Conservation (phyloP, 2,329 filamentous ascomycete genomes). For the Fusarium pininemorale region DNA sequence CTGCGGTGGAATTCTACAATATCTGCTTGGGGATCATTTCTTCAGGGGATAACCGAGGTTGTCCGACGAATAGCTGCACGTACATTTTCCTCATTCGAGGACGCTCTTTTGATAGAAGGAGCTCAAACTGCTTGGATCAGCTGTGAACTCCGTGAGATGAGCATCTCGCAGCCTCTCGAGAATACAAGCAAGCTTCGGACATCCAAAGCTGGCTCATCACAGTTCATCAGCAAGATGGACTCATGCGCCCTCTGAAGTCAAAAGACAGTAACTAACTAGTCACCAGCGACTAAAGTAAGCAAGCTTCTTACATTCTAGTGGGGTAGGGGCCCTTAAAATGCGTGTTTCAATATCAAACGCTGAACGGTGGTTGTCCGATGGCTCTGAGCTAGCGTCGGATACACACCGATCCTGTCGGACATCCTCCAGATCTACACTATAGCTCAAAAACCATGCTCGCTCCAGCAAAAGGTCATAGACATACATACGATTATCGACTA, state of each 20-base stretch:
- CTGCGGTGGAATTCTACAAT: rapidly evolving
- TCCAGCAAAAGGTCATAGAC: neutral
- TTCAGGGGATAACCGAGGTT: rapidly evolving
- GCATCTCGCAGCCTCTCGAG: no score
- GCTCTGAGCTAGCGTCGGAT: neutral
- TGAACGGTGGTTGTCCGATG: neutral
- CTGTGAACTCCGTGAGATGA: no score
- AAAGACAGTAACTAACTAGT: rapidly evolving
- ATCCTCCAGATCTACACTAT: neutral
- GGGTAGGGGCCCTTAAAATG: neutral
- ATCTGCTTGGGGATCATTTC: no score
- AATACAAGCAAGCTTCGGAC: no score
- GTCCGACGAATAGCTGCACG: no score
- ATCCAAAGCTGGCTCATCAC: no score
- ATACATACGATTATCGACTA: neutral
- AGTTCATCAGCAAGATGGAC: neutral
- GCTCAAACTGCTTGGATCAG: no score
- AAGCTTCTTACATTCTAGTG: no score
- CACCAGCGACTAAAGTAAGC: neutral
- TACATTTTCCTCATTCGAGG: no score
- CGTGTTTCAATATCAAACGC: rapidly evolving
- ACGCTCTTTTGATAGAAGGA: no score
- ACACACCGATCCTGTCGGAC: neutral
- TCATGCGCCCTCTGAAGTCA: neutral
- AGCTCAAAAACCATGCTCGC: neutral